A percentile compares a stretch with the other conserved stretches of the same genome.
Conservation (phyloP, 2,329 filamentous ascomycete species). For the Xylariomycetidae sp. region DNA sequence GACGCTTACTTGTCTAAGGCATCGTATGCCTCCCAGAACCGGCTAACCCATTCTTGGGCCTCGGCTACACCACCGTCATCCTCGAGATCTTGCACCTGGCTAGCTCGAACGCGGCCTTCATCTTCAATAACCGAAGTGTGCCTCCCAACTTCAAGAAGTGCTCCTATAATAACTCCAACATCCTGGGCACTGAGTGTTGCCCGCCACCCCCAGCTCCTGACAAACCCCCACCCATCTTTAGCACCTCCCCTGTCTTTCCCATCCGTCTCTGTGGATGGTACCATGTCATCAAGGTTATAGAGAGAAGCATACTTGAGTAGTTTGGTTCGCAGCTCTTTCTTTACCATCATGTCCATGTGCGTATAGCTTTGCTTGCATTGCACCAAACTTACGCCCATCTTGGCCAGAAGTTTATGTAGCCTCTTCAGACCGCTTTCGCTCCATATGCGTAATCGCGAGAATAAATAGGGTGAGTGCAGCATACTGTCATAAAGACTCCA, state of each 20-base stretch:
- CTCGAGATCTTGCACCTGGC: constrained; percentile 33
- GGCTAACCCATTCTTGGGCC: constrained; percentile 59
- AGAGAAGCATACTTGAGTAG: constrained; percentile 87
- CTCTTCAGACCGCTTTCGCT: constrained; percentile 83
- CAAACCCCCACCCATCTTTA: constrained; percentile 95
- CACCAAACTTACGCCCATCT: constrained; percentile 92
- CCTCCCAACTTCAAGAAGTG: constrained; percentile 86
- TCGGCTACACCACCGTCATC: constrained; percentile 45
- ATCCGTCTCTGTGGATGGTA: constrained; percentile 72
- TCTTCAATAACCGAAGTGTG: constrained; percentile 34
- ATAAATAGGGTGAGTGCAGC: constrained; percentile 93
- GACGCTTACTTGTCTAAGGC: constrained; percentile 61
- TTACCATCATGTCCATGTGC: constrained; percentile 98
- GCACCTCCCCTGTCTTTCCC: constrained; percentile 64
- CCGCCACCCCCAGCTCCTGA: constrained; percentile 96
- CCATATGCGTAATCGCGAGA: constrained; percentile 90
- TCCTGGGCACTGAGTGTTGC: constrained; percentile 91
- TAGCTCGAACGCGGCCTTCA: constrained; percentile 27
- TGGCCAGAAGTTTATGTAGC: constrained; percentile 88
- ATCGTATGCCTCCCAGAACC: constrained; percentile 71
- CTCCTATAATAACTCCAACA: constrained; percentile 86
- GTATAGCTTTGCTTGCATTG: constrained; percentile 96
- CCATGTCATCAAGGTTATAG: constrained; percentile 90
- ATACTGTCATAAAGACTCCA: constrained; percentile 99
- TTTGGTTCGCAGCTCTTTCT: constrained; percentile 78